Base-by-base conservation (phyloP, 176 grass and related monocot genomes). In the Rhynchospora pubera region DNA sequence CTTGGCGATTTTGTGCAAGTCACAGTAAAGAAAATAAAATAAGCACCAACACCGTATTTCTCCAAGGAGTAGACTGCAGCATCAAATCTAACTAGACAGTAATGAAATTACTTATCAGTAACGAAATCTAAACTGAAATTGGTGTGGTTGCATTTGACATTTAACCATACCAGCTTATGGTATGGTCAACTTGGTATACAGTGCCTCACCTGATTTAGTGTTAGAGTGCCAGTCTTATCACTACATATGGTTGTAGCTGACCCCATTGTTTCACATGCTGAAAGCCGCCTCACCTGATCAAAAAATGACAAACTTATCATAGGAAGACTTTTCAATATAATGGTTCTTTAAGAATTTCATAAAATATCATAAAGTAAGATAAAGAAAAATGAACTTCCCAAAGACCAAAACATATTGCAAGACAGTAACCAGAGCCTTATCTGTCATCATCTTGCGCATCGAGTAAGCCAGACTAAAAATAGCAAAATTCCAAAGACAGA, bases 241-340 rank as follows among this genome's bases (percentile, higher is more conserved):
- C 96, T 95, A 80, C 96, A 99, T 85, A 99, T 99, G 78, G 96
- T 99, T 78, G 96, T 99, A 84, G 96, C 96, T 58, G 96, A 99
- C 69, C 96, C 96, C 96, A 99, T 99, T 23, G 96, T 99, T 95
- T 99, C 96, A 86, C 96, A 99, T 16, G 96, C 96, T 57, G 96
- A 99, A 76, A 99, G 93, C 80, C 96, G 90, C 70, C 92, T 80
- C 11, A 99, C 96, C 96, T 99, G 79, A 84, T n/a, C 55, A 84
- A 52, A 82, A 44, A 15, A 4, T 62, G 24, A 55, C 46, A 76
- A 53, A 30, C 30, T 53, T 55, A 53, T 55, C 22, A 30, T 48
- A 16, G 30, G n/a, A n/a, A n/a, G 48, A 48, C 28, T 15, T 23
- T 55, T 78, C 70, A 22, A 77, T 65, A 67, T 77, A 24, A 56